These are phyloP conservation scores for Streptanthus diversifolius DNA, from an alignment of 345 rosid species.

Conservation along the genomic window DNA sequence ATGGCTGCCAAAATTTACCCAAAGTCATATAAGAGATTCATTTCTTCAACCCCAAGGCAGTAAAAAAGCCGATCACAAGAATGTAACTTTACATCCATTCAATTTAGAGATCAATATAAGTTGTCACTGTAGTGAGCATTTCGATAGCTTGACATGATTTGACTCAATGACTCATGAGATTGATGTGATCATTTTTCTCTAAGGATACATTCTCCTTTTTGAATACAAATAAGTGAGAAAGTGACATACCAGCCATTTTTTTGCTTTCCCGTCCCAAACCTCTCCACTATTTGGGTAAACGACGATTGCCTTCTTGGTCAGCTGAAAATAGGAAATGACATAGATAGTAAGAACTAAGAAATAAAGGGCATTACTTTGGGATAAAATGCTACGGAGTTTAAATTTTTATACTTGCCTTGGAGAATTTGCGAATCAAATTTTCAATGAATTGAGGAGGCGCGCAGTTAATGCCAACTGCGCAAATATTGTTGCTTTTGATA, in stretches of 20 bases:
- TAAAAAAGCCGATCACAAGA: neutral
- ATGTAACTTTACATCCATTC: neutral
- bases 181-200: neutral
- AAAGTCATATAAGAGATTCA: neutral
- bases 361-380: neutral
- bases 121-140: too few species aligned
- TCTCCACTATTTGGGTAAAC: slow-evolving; percentile 95
- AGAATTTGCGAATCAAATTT: slow-evolving; percentile 53
- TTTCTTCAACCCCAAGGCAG: neutral
- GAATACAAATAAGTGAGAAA: neutral
- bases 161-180: neutral
- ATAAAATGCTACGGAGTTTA: neutral
- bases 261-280: slow-evolving; percentile 83
- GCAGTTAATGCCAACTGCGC: slow-evolving; percentile 78
- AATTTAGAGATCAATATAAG: neutral
- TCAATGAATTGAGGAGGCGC: slow-evolving; percentile 80
- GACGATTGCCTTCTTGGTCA: slow-evolving; percentile 59
- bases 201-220: neutral
- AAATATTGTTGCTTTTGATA: slow-evolving; percentile 55
- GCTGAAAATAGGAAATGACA: slow-evolving; percentile 38
- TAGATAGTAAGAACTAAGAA: neutral
- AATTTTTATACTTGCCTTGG: slow-evolving; percentile 39
- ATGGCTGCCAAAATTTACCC: slow-evolving; percentile 50
- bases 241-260: slow-evolving; percentile 80
- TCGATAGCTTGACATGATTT: too few species aligned